These are phyloP conservation scores for Talaromyces sp. DNA, from an alignment of 2,329 filamentous ascomycete genomes.

Conservation along the genomic window DNA sequence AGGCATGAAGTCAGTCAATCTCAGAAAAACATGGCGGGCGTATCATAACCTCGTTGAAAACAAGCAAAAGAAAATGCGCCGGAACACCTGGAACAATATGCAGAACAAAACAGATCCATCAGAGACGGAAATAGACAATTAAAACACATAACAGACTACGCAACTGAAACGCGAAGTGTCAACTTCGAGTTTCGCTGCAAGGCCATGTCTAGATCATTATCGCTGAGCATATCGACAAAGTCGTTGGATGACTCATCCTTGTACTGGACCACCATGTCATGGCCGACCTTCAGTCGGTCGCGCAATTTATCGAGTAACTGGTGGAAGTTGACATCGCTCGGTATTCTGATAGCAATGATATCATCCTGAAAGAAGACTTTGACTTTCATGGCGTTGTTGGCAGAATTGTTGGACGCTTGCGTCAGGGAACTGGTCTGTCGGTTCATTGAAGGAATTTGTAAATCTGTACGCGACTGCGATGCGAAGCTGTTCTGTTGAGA, in stretches of 20 bases:
- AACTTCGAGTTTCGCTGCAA: constrained; percentile 84
- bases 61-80: constrained; percentile 5
- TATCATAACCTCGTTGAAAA: constrained; percentile 11
- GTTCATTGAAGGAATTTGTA: constrained; percentile 40
- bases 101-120: constrained; percentile 5
- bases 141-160: constrained; percentile 19
- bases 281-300: constrained; percentile 73
- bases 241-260: constrained; percentile 33
- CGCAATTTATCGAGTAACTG: constrained; percentile 80
- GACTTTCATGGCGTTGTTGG: constrained; percentile 68
- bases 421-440: constrained; percentile 54
- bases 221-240: constrained; percentile 57
- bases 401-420: constrained; percentile 38
- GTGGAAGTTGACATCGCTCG: constrained; percentile 71
- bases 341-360: constrained; percentile 85
- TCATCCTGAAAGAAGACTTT: constrained; percentile 94
- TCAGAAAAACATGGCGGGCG: constrained; percentile 1
- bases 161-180: constrained; percentile 62
- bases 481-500: constrained; percentile 32
- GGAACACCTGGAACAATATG: constrained; percentile 12
- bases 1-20: not conserved
- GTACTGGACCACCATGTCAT: constrained; percentile 72
- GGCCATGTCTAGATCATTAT: constrained; percentile 77
- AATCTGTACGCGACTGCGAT: constrained; percentile 34
- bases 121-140: not conserved